A percentile compares a stretch with the other conserved stretches of the same genome.
phyloP scores from a whole-genome alignment of 352 stramenopile genomes.

The Phytophthora nicotianae region DNA sequence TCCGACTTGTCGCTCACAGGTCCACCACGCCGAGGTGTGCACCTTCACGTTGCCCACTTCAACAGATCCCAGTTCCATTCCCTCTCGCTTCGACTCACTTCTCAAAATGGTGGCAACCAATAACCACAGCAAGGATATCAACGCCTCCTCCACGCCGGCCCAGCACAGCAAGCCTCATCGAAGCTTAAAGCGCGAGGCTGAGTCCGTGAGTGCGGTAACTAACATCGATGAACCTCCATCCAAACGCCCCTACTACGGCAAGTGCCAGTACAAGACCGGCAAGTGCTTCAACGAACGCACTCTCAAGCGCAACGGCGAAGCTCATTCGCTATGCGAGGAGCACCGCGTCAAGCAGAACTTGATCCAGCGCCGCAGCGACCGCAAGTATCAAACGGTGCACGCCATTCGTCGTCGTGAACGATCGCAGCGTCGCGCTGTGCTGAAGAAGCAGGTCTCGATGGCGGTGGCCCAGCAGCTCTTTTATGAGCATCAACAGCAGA shows the following conservation, averaged over 20 bases:
- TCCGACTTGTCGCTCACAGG: slow-evolving; percentile 8
- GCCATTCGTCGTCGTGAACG: slow-evolving; percentile 83
- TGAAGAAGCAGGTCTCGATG: slow-evolving; percentile 87
- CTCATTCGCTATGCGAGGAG: slow-evolving; percentile 83
- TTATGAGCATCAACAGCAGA: slow-evolving; percentile 81
- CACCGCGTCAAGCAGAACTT: slow-evolving; percentile 88
- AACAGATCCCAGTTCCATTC: slow-evolving; percentile 23
- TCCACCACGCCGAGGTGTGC: no score
- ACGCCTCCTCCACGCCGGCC: neutral
- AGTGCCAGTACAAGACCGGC: slow-evolving; percentile 89
- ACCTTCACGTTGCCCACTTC: slow-evolving; percentile 10
- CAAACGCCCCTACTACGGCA: slow-evolving; percentile 64
- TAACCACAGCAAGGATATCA: slow-evolving; percentile 18
- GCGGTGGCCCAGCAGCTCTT: slow-evolving; percentile 80
- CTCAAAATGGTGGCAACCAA: slow-evolving; percentile 37
- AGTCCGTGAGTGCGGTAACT: neutral
- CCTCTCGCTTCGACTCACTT: slow-evolving; percentile 31
- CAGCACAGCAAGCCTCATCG: slow-evolving; percentile 6
- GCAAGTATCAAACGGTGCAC: slow-evolving; percentile 87
- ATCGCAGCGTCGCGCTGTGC: slow-evolving; percentile 72
- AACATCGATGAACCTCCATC: slow-evolving; percentile 9
- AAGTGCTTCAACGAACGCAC: slow-evolving; percentile 90
- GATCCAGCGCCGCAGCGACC: slow-evolving; percentile 81
- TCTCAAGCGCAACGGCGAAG: slow-evolving; percentile 83
- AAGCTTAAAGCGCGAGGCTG: slow-evolving; percentile 24